phyloP scores from a whole-genome alignment of 768 basidiomycete genomes.

The Termitomyces eurrhizus region DNA sequence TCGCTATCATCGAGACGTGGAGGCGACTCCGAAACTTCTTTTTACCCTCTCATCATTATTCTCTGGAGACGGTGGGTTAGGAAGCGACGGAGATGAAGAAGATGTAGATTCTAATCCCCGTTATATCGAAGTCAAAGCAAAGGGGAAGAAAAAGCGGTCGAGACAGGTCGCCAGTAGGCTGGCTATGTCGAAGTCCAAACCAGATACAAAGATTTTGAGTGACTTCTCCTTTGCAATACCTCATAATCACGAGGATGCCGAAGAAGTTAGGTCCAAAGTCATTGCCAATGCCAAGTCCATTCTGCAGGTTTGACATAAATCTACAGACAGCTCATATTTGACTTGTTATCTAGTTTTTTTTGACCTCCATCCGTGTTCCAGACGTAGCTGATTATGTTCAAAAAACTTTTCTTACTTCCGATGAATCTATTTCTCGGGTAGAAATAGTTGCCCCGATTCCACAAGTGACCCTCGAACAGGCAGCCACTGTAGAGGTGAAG shows the following conservation, averaged over 20 bases:
- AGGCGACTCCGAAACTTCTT: constrained; percentile 9
- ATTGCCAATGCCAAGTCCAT: constrained; percentile 14
- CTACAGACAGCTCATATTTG: background rate
- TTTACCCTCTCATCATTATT: background rate
- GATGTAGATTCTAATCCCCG: background rate
- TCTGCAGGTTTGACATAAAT: constrained; percentile 14
- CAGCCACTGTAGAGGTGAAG: background rate
- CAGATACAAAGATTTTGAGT: constrained; percentile 12
- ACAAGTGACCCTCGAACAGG: background rate
- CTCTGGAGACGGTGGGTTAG: background rate
- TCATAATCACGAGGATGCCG: constrained; percentile 7
- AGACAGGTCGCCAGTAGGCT: background rate
- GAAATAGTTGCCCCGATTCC: background rate
- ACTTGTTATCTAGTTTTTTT: constrained; percentile 15
- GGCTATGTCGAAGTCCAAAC: background rate
- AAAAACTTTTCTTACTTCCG: constrained; percentile 13
- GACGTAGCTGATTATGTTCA: constrained; percentile 14
- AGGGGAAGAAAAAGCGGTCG: background rate
- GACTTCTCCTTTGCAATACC: constrained; percentile 10
- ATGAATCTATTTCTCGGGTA: background rate
- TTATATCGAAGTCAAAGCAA: constrained; percentile 4
- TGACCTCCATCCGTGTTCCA: constrained; percentile 13
- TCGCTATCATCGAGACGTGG: constrained; percentile 8
- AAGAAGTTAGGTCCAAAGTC: constrained; percentile 8
- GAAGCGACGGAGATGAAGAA: background rate